These are phyloP conservation scores for Saccharomycopsis javanensis DNA, from an alignment of 805 yeast genomes.

Conservation along the genomic window DNA sequence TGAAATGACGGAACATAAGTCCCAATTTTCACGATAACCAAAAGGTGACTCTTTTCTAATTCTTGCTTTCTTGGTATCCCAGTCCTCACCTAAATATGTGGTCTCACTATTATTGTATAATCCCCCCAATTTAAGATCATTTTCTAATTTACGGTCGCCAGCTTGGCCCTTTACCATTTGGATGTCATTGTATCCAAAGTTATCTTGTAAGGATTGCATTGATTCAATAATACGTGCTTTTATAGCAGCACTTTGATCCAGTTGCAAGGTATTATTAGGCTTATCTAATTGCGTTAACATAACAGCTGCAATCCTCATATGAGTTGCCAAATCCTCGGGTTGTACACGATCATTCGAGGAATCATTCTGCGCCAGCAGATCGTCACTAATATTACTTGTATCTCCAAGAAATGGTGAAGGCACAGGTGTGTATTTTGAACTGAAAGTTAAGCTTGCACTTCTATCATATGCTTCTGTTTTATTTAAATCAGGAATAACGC, in stretches of 20 bases:
- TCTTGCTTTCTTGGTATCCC: constrained; percentile 74
- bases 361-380: not conserved
- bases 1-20: constrained; percentile 87
- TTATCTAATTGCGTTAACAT: constrained; percentile 87
- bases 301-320: constrained; percentile 92
- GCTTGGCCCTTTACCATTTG: constrained; percentile 55
- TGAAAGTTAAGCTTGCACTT: constrained; percentile 31
- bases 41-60: constrained; percentile 68
- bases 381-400: not conserved
- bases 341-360: constrained; percentile 22
- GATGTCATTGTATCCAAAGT: constrained; percentile 44
- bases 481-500: constrained; percentile 31
- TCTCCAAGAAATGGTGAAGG: constrained; percentile 7
- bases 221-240: constrained; percentile 59
- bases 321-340: constrained; percentile 63
- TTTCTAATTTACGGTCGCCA: constrained; percentile 86
- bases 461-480: constrained; percentile 21
- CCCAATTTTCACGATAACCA: constrained; percentile 91
- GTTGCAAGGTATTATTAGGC: constrained; percentile 36
- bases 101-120: constrained; percentile 32
- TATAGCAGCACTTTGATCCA: constrained; percentile 54
- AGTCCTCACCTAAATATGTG: constrained; percentile 81
- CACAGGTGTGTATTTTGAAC: constrained; percentile 27
- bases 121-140: constrained; percentile 83
- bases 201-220: constrained; percentile 69